Base-by-base conservation (phyloP, 2,329 filamentous ascomycete genomes). In the Sporothrix sp. region DNA sequence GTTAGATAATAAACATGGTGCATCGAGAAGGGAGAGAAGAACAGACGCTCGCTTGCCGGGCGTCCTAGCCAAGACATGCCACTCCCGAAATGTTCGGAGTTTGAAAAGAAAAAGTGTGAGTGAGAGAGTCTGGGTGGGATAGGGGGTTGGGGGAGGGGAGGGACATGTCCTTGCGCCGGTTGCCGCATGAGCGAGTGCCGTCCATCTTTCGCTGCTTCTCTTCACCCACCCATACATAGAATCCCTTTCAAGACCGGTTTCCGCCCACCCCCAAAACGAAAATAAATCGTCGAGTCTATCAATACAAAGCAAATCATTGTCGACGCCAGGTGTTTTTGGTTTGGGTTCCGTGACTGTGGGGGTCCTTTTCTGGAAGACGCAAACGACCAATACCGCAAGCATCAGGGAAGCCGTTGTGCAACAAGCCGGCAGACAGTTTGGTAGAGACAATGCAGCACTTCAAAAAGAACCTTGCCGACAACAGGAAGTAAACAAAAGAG, bases 241-340 rank as follows among this genome's bases (percentile, higher is more conserved):
- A 35, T 28, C 36, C 38, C 38, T 43, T 21, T n/a, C n/a, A 45
- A 30, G 44, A 51, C 46, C 53, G 42, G 38, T 38, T 51, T 45
- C 45, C 40, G 35, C 45, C 46, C 44, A 39, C n/a, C 25, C 35
- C 25, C 23, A 28, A 10, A 47, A 35, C 30, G 42, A 36, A 38
- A 56, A 56, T 54, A 54, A 54, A 50, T 56, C 59, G 52, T 37
- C 37, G 57, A 53, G 52, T 61, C 61, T 63, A 63, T 61, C 59
- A 57, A 58, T 62, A 63, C 62, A 63, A 62, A 60, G 57, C 52
- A 58, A 59, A 56, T 57, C 53, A 54, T 54, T 56, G 54, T 57
- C 52, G 48, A 27, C 20, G 43, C 28, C 36, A 21, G 28, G 21
- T 10, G 21, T 20, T 50, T 57, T n/a, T n/a, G n/a, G n/a, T n/a